Base-by-base conservation (phyloP, 495 filamentous ascomycete species). In the Penicillium angulare region DNA sequence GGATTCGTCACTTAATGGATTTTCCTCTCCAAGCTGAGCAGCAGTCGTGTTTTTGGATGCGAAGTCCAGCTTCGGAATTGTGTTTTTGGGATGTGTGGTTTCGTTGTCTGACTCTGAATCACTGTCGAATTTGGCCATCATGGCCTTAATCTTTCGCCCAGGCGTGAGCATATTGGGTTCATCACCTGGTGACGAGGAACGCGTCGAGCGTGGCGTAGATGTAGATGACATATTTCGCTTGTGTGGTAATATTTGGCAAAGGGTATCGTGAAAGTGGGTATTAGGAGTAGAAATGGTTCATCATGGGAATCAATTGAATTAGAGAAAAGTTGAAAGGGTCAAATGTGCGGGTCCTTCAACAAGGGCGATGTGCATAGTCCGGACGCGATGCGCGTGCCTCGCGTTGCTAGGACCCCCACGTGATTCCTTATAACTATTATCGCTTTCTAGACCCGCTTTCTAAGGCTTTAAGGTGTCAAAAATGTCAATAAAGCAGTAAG, bases 101-200 rank as follows among this genome's bases (percentile, higher is more conserved):
- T 53, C n/a, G 38, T 34, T 67, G 26, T 84, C 81, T 7, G 75
- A 71, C 3, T 85, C 83, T 0, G 75, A 79, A 34, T 73, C 79
- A 49, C 77, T 78, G 24, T 86, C 79, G 36, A 89, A 77, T 15
- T 74, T 60, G 21, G 85, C 86, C 24, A 91, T 65, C 67, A 89
- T 70, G 31, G 83, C 83, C 62, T 80, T 82, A 59, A 89, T 78
- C 62, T 89, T 91, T 50, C 78, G 81, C 18, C 77, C 77, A 15
- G 88, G 88, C 0, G 87, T 89, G 44, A 89, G 71, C 29, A 79
- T 71, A 26, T 54, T 60, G 18, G 67, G 70, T 7, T 71, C 72
- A 41, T 55, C 53, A 22, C 55, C 55, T 22, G 65, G 54, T 8
- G 72, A 74, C 60, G 58, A 60, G 55, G 67, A 65, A 45, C 72